These are phyloP conservation scores for Erigeron canadensis DNA, from an alignment of 129 eudicot species.

Conservation along the genomic window DNA sequence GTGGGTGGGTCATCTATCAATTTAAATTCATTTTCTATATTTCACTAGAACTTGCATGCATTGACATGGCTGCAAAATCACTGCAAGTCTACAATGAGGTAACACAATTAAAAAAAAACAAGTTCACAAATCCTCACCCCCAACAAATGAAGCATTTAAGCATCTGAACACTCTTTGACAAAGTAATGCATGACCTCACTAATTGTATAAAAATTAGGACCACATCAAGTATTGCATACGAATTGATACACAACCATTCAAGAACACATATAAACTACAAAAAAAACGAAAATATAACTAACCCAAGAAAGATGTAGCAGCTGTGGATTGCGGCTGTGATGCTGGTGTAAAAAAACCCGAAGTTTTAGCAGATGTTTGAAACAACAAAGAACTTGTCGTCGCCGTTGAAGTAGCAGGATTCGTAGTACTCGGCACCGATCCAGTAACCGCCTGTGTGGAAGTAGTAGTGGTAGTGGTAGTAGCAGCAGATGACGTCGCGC, in stretches of 20 bases:
- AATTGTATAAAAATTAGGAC: background rate
- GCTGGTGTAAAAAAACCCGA: constrained; percentile 32
- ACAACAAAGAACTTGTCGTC: constrained; percentile 41
- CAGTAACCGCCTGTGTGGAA: constrained; percentile 35
- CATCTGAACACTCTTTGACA: background rate
- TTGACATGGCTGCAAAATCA: background rate
- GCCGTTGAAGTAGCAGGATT: constrained; percentile 43
- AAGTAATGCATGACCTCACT: background rate
- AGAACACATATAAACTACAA: background rate
- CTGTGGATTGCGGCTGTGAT: constrained; percentile 53
- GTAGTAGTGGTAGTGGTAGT: constrained; percentile 27
- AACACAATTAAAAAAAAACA: background rate
- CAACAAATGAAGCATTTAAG: no score
- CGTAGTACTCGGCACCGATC: constrained; percentile 51
- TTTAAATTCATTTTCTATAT: no score
- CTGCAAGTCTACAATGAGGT: background rate
- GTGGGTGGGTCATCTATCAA: no score
- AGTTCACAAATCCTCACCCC: background rate
- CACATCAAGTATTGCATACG: background rate
- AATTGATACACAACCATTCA: constrained; percentile 15
- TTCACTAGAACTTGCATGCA: no score
- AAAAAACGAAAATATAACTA: constrained; percentile 13
- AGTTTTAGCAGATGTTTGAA: constrained; percentile 48
- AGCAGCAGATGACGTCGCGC: background rate
- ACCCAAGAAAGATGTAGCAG: constrained; percentile 59